These are phyloP conservation scores for Aureobasidium pullulans DNA, from an alignment of 2,329 filamentous ascomycete genomes.

Conservation along the genomic window DNA sequence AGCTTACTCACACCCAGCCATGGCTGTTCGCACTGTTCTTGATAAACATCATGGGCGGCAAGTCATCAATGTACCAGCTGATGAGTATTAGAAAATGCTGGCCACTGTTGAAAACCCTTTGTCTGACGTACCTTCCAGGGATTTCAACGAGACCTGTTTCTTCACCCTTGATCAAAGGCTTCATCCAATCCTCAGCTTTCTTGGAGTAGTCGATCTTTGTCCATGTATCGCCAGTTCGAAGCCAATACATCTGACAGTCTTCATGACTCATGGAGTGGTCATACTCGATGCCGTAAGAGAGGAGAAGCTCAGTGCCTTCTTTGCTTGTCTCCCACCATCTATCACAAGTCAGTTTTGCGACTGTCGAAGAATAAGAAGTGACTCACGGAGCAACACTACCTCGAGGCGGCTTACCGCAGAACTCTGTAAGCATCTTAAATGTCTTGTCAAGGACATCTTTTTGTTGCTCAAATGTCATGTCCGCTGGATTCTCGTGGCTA, in stretches of 20 bases:
- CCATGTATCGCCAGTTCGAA: slow-evolving; percentile 58
- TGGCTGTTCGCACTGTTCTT: slow-evolving; percentile 59
- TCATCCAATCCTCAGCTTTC: slow-evolving; percentile 59
- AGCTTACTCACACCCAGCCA: slow-evolving; percentile 43
- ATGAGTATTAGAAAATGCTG: neutral
- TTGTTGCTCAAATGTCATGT: slow-evolving; percentile 70
- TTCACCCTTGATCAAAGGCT: slow-evolving; percentile 52
- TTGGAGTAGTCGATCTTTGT: slow-evolving; percentile 61
- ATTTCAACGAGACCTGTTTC: slow-evolving; percentile 60
- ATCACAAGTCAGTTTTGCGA: neutral
- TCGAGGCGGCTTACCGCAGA: slow-evolving; percentile 62
- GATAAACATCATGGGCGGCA: slow-evolving; percentile 67
- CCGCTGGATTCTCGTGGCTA: slow-evolving; percentile 63
- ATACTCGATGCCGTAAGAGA: slow-evolving; percentile 62
- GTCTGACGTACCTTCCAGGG: slow-evolving; percentile 44
- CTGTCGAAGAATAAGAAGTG: too few relatives aligned
- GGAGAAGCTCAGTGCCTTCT: slow-evolving; percentile 58
- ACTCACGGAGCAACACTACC: slow-evolving; percentile 58
- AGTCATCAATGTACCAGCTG: slow-evolving; percentile 31
- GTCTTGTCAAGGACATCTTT: slow-evolving; percentile 68
- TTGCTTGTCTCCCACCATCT: slow-evolving; percentile 64
- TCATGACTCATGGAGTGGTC: slow-evolving; percentile 61
- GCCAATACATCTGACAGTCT: slow-evolving; percentile 52
- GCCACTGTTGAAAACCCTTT: too few relatives aligned
- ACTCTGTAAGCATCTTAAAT: slow-evolving; percentile 61